Evolutionary conservation across 2,329 filamentous ascomycete species (phyloP).

Genomic region (Trichoderma gracile): DNA sequence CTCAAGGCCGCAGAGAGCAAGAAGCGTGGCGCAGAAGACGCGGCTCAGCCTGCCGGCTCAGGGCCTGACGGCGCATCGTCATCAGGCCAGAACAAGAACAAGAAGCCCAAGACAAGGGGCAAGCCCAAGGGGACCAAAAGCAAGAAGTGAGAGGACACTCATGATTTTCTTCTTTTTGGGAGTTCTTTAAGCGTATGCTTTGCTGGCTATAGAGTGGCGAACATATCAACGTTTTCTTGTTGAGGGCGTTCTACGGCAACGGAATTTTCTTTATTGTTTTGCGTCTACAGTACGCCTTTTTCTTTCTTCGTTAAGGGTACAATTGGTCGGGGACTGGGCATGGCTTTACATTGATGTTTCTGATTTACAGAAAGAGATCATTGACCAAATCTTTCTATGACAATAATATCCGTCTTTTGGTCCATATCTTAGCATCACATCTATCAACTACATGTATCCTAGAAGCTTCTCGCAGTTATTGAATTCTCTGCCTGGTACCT

Average conservation of each 20-base stretch:
- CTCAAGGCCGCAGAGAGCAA: conserved; percentile 49
- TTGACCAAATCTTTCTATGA: no score
- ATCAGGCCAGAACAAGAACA: conserved; percentile 39
- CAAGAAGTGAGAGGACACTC: background rate
- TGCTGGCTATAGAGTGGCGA: background rate
- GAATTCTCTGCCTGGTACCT: background rate
- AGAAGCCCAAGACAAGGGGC: conserved; percentile 36
- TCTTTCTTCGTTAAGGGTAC: no score
- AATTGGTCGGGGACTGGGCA: no score
- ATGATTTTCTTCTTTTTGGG: background rate
- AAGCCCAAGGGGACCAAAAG: conserved; percentile 29
- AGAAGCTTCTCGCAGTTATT: background rate
- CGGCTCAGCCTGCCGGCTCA: conserved; percentile 32
- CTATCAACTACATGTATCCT: no score
- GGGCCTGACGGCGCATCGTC: conserved; percentile 26
- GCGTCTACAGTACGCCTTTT: no score
- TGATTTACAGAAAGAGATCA: no score
- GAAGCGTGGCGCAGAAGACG: conserved; percentile 46
- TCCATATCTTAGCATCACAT: no score
- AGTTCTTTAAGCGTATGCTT: background rate
- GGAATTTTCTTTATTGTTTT: background rate
- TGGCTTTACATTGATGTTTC: no score
- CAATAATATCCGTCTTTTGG: no score
- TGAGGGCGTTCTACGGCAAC: background rate
- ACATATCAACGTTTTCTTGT: no score